Evolutionary conservation across 2,329 filamentous ascomycete species (phyloP).

Genomic region (Phialophora verrucosa): DNA sequence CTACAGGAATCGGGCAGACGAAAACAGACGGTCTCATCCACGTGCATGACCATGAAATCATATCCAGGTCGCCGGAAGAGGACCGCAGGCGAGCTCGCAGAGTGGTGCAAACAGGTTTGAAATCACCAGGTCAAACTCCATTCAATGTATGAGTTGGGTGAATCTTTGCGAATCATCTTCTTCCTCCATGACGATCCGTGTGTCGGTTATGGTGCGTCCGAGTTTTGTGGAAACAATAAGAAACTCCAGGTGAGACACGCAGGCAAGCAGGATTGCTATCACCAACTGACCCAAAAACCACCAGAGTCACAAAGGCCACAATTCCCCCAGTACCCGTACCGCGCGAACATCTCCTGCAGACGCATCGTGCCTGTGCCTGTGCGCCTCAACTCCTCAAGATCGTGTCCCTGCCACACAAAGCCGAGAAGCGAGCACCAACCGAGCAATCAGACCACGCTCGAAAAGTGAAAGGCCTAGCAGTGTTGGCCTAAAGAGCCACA

Average conservation of each 20-base stretch:
- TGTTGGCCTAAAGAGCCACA: constrained; percentile 16
- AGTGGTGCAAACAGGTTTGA: constrained; percentile 14
- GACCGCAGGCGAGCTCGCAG: background rate
- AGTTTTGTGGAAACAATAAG: constrained; percentile 25
- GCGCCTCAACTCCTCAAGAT: constrained; percentile 7
- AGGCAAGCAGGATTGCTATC: constrained; percentile 10
- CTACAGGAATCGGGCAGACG: constrained; percentile 11
- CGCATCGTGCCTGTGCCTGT: constrained; percentile 1
- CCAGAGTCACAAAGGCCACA: constrained; percentile 10
- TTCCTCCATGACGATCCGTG: constrained; percentile 15
- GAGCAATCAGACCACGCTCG: constrained; percentile 6
- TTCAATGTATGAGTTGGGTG: constrained; percentile 14
- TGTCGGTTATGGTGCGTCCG: constrained; percentile 18
- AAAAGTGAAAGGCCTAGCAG: constrained; percentile 20
- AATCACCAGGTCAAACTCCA: constrained; percentile 11
- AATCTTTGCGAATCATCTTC: constrained; percentile 33
- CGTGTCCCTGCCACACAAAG: constrained; percentile 20
- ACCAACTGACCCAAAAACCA: constrained; percentile 3
- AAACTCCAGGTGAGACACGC: constrained; percentile 32
- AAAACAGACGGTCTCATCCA: constrained; percentile 21
- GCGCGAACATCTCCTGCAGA: constrained; percentile 7
- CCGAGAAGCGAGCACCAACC: background rate
- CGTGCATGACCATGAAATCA: constrained; percentile 18
- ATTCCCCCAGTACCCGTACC: constrained; percentile 4
- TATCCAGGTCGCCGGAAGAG: constrained; percentile 1